Percentiles rank a stretch among this genome's conserved stretches.
Conservation (phyloP, 169 alveolate species). For the Eimeria praecox region DNA sequence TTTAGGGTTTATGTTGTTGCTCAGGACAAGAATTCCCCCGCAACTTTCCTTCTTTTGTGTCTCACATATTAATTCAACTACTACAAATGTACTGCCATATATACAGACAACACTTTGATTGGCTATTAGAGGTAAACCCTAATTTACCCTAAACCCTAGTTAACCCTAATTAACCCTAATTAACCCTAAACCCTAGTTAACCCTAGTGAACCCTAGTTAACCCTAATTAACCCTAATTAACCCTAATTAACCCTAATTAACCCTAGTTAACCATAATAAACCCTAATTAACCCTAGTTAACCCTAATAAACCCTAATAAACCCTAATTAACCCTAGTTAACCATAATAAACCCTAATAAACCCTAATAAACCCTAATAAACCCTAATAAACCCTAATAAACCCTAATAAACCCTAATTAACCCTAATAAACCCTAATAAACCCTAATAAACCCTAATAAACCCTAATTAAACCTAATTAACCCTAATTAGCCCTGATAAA, state of each 20-base stretch:
- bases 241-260: too few species aligned
- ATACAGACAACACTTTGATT: constrained; percentile 68
- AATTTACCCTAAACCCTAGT: constrained; percentile 24
- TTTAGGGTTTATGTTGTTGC: neutral
- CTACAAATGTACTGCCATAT: constrained; percentile 66
- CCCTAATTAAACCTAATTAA: neutral
- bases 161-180: neutral
- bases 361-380: too few species aligned
- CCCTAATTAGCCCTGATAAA: neutral
- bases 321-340: too few species aligned
- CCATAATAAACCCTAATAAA: too few species aligned
- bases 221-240: too few species aligned
- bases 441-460: neutral
- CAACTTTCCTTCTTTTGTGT: constrained; percentile 46
- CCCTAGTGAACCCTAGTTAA: too few species aligned
- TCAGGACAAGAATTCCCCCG: constrained; percentile 58
- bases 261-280: too few species aligned
- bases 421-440: neutral
- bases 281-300: too few species aligned
- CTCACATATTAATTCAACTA: constrained; percentile 24
- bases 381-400: too few species aligned
- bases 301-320: too few species aligned
- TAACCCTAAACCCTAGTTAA: too few species aligned
- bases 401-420: too few species aligned
- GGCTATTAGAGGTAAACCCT: constrained; percentile 25